Evolutionary conservation across 768 basidiomycete genomes (phyloP), one percentile per base, ranked within the genome.

Genomic region (Russula foetens): DNA sequence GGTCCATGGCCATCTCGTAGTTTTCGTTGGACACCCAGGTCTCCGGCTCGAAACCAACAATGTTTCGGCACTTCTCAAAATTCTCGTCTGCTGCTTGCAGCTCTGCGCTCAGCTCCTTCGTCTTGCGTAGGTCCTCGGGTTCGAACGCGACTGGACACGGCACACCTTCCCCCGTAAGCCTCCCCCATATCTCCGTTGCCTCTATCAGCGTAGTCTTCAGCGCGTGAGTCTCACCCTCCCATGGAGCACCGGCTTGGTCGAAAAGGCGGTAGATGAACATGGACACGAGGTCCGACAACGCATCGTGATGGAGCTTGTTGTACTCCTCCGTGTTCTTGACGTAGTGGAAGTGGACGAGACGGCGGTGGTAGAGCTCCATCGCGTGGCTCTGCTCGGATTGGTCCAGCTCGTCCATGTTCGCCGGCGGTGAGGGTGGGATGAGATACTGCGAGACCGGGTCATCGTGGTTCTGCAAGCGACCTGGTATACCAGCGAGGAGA

Each of bases 321-420:
- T 55, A 73, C 74, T 73, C 66, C 73, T 67, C 66, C 67, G 77
- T 81, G 75, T 57, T 73, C 48, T 65, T 69, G 73, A 74, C 70
- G 68, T 81, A 81, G 71, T 81, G 75, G 68, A 71, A 79, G 56
- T 82, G 80, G 65, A 77, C 70, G 67, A 82, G 75, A 64, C 79
- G 77, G 65, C 71, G 60, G 71, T 67, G 75, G 73, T 79, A 74
- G 72, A 76, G 67, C 65, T 71, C 69, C 69, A 62, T 57, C 67
- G 58, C 76, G 46, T 49, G 0, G 53, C 24, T 68, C 68, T 65
- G 72, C 72, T 75, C 55, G 62, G 68, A 35, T 72, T 79, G 66
- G 41, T 72, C 67, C 67, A 82, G 53, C 24, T 77, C 69, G 68
- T 77, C 68, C 4, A 76, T 54, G 45, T 77, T 74, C 58, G 72